Evolutionary conservation across 2,329 filamentous ascomycete species (phyloP), one percentile per base, ranked within the genome.

Genomic region (Claviceps cyperi): DNA sequence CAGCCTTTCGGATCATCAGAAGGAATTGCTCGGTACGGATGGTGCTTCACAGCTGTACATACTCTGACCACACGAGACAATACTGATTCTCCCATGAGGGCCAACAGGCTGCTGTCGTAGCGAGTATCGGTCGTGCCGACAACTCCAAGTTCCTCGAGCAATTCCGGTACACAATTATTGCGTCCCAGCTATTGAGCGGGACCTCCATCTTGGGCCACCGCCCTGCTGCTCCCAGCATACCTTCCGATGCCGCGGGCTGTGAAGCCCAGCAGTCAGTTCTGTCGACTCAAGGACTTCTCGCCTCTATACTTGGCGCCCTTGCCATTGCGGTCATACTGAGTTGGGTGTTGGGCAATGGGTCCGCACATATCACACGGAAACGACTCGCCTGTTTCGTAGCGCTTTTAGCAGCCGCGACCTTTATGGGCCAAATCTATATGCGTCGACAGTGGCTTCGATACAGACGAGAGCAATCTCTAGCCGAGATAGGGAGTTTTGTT

Each of bases 161-260:
- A 62, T 96, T 96, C 61, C 85, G 90, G 55, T 96, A 96, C 67
- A 84, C 86, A 21, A 86, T 96, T 56, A 85, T 96, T 60, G 89
- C 89, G 47, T 96, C 90, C 21, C 89, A 95, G 63, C 76, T 96
- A 14, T 73, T 96, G 40, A 88, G 80, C 59, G 84, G 84, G 40
- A 77, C 84, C 56, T 75, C 78, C 4, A 78, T 77, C 40, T 50
- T 64, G 15, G 60, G 66, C 46, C 61, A 66, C 51, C 60, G 60
- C 15, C 60, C 59, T 14, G 52, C 59, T 4, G 55, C 54, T 35
- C 51, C 54, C 5, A 57, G 51, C 19, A 50, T 52, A 9, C 55
- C 57, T 3, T 50, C 56, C 24, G 49, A 19, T 22, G 46, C 54
- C 2, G 35, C 53, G 36, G 37, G 48, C 43, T 47, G 50, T 6